phyloP scores from a whole-genome alignment of 495 filamentous ascomycete genomes.

The Annulohypoxylon bovei region DNA sequence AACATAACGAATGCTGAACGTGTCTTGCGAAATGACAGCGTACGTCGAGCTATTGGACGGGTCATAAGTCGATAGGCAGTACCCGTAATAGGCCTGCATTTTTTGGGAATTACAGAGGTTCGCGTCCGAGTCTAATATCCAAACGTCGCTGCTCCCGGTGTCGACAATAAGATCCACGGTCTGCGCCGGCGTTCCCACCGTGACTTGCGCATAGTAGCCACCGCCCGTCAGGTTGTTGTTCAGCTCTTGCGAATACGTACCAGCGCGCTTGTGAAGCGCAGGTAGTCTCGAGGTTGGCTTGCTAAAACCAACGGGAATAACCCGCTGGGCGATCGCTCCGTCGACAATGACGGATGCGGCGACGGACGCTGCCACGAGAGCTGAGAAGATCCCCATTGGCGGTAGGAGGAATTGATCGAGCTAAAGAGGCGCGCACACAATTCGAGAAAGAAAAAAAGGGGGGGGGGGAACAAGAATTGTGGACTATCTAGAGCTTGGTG shows the following conservation, averaged over 20 bases:
- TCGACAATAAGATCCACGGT: conserved; percentile 66
- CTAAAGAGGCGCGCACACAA: background rate
- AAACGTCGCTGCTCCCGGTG: conserved; percentile 89
- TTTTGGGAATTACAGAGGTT: conserved; percentile 52
- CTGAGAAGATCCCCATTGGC: conserved; percentile 38
- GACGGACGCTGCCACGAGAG: conserved; percentile 19
- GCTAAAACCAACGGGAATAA: conserved; percentile 42
- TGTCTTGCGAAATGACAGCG: conserved; percentile 65
- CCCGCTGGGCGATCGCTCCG: conserved; percentile 31
- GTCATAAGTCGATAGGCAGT: conserved; percentile 52
- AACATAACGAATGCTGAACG: conserved; percentile 85
- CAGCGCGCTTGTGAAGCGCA: conserved; percentile 31
- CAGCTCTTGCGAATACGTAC: conserved; percentile 50
- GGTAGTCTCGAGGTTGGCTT: conserved; percentile 24
- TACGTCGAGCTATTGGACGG: conserved; percentile 75
- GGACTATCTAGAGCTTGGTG: background rate
- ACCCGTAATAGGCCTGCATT: conserved; percentile 50
- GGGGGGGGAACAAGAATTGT: background rate
- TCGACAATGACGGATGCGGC: conserved; percentile 11
- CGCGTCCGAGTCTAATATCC: conserved; percentile 63
- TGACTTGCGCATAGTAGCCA: conserved; percentile 73
- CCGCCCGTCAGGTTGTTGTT: conserved; percentile 60
- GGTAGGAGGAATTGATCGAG: background rate
- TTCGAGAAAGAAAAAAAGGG: background rate
- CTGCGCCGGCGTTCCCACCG: conserved; percentile 76